These are phyloP conservation scores for Paracoccidioides brasiliensis DNA, from an alignment of 2,329 filamentous ascomycete genomes.

Conservation along the genomic window DNA sequence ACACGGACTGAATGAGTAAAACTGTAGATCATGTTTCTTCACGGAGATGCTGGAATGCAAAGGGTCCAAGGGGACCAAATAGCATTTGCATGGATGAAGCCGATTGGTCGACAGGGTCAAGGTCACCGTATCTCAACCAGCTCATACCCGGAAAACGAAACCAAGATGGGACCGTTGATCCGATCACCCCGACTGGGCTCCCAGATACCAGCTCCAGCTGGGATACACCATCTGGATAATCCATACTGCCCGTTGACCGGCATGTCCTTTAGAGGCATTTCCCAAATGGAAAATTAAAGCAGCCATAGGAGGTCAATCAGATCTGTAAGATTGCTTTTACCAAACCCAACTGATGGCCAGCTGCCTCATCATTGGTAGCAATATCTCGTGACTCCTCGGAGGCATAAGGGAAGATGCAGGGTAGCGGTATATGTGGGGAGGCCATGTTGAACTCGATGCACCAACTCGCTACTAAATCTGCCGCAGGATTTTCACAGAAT, in stretches of 20 bases:
- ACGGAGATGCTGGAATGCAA: conserved; percentile 35
- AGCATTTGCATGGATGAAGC: conserved; percentile 32
- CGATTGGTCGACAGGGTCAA: conserved; percentile 33
- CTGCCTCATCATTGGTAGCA: conserved; percentile 49
- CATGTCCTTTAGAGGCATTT: conserved; percentile 60
- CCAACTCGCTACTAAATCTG: not conserved
- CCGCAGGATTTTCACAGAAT: conserved; percentile 47
- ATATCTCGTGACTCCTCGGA: conserved; percentile 26
- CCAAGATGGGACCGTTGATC: conserved; percentile 51
- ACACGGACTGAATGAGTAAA: conserved; percentile 44
- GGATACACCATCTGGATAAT: conserved; percentile 16
- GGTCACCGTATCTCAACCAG: conserved; percentile 50
- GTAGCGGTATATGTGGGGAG: conserved; percentile 53
- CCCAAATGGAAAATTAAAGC: conserved; percentile 42
- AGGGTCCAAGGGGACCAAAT: conserved; percentile 33
- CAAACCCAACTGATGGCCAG: conserved; percentile 49
- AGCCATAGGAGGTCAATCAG: conserved; percentile 45
- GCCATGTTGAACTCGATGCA: conserved; percentile 4
- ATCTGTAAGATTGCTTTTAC: conserved; percentile 47
- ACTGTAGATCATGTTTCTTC: conserved; percentile 45
- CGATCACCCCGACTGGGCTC: conserved; percentile 52
- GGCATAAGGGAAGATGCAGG: conserved; percentile 31
- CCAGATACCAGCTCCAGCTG: conserved; percentile 56
- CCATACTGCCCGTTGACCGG: conserved; percentile 35
- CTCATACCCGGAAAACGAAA: conserved; percentile 39